These are phyloP conservation scores for Sarocladium brachiariae DNA, from an alignment of 2,329 filamentous ascomycete genomes.

Conservation along the genomic window DNA sequence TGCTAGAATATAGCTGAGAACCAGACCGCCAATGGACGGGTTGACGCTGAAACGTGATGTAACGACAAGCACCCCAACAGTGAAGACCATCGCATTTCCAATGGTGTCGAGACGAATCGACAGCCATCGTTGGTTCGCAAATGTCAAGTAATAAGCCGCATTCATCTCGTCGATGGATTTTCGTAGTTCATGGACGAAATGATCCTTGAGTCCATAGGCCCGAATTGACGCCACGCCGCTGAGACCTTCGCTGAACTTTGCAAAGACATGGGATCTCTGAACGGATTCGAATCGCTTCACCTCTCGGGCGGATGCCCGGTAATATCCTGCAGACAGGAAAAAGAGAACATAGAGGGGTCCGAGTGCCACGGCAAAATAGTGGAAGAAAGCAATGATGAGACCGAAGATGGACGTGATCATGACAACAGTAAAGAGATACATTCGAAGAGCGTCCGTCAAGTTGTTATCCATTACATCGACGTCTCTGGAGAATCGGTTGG, in stretches of 20 bases:
- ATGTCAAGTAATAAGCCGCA: slow-evolving; percentile 88
- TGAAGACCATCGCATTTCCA: slow-evolving; percentile 78
- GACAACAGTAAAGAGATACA: slow-evolving; percentile 81
- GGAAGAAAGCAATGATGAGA: slow-evolving; percentile 90
- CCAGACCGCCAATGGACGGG: slow-evolving; percentile 79
- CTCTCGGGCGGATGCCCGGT: slow-evolving; percentile 83
- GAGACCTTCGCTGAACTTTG: slow-evolving; percentile 85
- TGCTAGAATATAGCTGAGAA: slow-evolving; percentile 85
- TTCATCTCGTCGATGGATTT: slow-evolving; percentile 85
- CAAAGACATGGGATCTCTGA: slow-evolving; percentile 79
- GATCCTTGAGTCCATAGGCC: slow-evolving; percentile 75
- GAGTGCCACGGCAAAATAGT: slow-evolving; percentile 67
- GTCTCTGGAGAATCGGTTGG: slow-evolving; percentile 92
- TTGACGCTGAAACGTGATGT: slow-evolving; percentile 81
- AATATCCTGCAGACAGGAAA: slow-evolving; percentile 77
- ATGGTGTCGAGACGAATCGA: slow-evolving; percentile 79
- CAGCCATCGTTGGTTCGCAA: slow-evolving; percentile 92
- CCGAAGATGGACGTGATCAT: slow-evolving; percentile 80
- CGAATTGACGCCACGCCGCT: slow-evolving; percentile 78
- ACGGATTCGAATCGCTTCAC: slow-evolving; percentile 92
- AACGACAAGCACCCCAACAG: slow-evolving; percentile 82
- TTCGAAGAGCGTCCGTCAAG: slow-evolving; percentile 79
- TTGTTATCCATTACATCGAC: slow-evolving; percentile 96
- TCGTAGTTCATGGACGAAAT: slow-evolving; percentile 65
- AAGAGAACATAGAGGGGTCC: slow-evolving; percentile 67